Evolutionary conservation across 2,329 filamentous ascomycete genomes (phyloP).

Genomic region (Hypoxylon sp.): DNA sequence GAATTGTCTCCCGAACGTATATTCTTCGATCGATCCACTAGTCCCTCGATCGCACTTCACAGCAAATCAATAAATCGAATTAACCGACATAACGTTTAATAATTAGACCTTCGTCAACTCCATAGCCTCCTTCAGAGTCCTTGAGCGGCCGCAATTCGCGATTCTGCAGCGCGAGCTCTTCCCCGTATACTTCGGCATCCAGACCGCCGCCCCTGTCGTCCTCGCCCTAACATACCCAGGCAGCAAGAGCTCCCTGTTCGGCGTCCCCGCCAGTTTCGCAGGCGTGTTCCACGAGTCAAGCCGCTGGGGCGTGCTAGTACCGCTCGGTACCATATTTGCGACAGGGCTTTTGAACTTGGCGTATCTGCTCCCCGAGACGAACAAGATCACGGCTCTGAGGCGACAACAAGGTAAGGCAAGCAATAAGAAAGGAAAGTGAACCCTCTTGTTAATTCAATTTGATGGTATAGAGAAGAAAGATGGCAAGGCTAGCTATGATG

Average conservation of each 20-base stretch:
- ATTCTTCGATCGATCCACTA: slow-evolving; percentile 17
- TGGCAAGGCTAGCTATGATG: slow-evolving; percentile 88
- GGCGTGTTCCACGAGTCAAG: slow-evolving; percentile 74
- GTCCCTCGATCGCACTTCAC: slow-evolving; percentile 3
- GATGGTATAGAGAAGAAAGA: slow-evolving; percentile 78
- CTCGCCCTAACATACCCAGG: slow-evolving; percentile 86
- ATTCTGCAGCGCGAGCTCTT: slow-evolving; percentile 85
- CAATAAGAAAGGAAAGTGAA: neutral
- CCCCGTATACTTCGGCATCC: slow-evolving; percentile 89
- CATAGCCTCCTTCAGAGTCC: slow-evolving; percentile 80
- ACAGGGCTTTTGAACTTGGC: slow-evolving; percentile 79
- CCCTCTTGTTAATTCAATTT: slow-evolving; percentile 37
- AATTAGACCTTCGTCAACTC: slow-evolving; percentile 81
- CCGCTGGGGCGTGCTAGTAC: slow-evolving; percentile 74
- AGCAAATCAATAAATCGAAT: slow-evolving; percentile 2
- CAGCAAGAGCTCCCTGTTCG: slow-evolving; percentile 55
- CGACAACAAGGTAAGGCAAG: slow-evolving; percentile 79
- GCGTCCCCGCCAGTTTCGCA: slow-evolving; percentile 62
- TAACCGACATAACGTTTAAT: slow-evolving; percentile 23
- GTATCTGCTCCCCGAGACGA: slow-evolving; percentile 82
- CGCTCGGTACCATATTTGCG: slow-evolving; percentile 78
- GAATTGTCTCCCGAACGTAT: neutral
- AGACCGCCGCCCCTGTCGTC: slow-evolving; percentile 79
- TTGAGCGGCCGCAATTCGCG: slow-evolving; percentile 85
- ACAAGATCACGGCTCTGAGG: slow-evolving; percentile 79